Conservation (phyloP, 805 yeast genomes). For the Jamesozyma hellenica region DNA sequence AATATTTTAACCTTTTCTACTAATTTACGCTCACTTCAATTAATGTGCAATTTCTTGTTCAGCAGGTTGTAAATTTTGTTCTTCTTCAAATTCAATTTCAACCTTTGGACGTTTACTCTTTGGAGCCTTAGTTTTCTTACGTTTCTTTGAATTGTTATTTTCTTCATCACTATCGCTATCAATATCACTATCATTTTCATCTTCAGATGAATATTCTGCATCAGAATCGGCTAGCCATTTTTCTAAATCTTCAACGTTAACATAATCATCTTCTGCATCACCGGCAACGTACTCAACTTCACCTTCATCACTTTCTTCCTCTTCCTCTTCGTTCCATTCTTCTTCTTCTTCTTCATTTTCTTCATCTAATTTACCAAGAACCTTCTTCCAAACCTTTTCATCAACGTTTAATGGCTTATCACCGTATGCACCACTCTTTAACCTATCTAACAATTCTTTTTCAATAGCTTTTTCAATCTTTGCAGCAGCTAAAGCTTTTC, state of each 20-base stretch:
- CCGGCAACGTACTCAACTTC: conserved; percentile 85
- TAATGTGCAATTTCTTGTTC: conserved; percentile 24
- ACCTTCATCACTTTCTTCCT: conserved; percentile 50
- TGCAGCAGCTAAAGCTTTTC: conserved; percentile 95
- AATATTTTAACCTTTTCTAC: too few relatives aligned
- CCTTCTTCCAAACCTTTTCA: conserved; percentile 90
- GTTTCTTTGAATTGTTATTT: conserved; percentile 33
- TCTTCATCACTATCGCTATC: conserved; percentile 31
- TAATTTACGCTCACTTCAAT: too few relatives aligned
- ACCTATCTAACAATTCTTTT: conserved; percentile 84
- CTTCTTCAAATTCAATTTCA: conserved; percentile 80
- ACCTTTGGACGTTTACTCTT: conserved; percentile 57
- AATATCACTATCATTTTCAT: conserved; percentile 20
- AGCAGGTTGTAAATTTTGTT: conserved; percentile 31
- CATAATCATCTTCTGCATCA: conserved; percentile 81
- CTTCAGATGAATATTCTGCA: conserved; percentile 24
- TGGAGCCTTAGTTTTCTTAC: conserved; percentile 29
- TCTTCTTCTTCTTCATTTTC: conserved; percentile 46
- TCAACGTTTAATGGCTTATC: conserved; percentile 96
- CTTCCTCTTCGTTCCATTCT: conserved; percentile 41
- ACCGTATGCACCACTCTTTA: conserved; percentile 97
- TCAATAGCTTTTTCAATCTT: conserved; percentile 94
- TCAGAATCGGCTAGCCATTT: conserved; percentile 66
- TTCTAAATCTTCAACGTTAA: conserved; percentile 87
- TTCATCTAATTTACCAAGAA: conserved; percentile 71